These are phyloP conservation scores for Periconia digitata DNA, from an alignment of 2,329 filamentous ascomycete species.

Conservation along the genomic window DNA sequence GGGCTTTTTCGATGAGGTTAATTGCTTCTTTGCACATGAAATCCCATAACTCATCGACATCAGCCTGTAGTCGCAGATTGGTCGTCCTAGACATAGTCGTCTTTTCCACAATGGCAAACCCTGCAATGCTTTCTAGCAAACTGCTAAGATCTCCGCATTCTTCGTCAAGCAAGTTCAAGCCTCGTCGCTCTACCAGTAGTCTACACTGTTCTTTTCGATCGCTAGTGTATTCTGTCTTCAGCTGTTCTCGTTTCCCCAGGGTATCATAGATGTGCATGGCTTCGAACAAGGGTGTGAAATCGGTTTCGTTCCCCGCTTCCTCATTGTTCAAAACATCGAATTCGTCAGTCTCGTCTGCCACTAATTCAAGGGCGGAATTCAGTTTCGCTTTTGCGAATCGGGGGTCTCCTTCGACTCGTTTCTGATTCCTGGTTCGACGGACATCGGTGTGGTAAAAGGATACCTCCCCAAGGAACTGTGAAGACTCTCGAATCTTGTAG, in stretches of 20 bases:
- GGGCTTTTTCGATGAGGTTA: slow-evolving; percentile 74
- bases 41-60: slow-evolving; percentile 99
- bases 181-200: slow-evolving; percentile 78
- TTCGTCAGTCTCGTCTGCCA: slow-evolving; percentile 92
- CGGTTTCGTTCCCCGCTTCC: slow-evolving; percentile 75
- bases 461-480: slow-evolving; percentile 92
- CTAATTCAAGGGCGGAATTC: slow-evolving; percentile 93
- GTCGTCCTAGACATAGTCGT: slow-evolving; percentile 87
- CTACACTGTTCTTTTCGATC: slow-evolving; percentile 83
- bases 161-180: slow-evolving; percentile 76
- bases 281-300: slow-evolving; percentile 93
- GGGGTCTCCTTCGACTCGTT: slow-evolving; percentile 73
- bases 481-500: slow-evolving; percentile 91
- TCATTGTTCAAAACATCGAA: slow-evolving; percentile 96
- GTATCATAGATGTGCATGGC: slow-evolving; percentile 96
- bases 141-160: slow-evolving; percentile 86
- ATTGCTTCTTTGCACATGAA: slow-evolving; percentile 93
- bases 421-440: slow-evolving; percentile 78
- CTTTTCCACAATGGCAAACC: slow-evolving; percentile 95
- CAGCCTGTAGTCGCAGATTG: slow-evolving; percentile 75
- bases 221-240: slow-evolving; percentile 86
- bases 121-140: slow-evolving; percentile 88
- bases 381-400: slow-evolving; percentile 83
- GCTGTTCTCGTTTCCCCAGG: slow-evolving; percentile 87
- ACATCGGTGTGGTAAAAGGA: slow-evolving; percentile 96